Evolutionary conservation across 495 filamentous ascomycete genomes (phyloP).

Genomic region (Aspergillus baeticus): DNA sequence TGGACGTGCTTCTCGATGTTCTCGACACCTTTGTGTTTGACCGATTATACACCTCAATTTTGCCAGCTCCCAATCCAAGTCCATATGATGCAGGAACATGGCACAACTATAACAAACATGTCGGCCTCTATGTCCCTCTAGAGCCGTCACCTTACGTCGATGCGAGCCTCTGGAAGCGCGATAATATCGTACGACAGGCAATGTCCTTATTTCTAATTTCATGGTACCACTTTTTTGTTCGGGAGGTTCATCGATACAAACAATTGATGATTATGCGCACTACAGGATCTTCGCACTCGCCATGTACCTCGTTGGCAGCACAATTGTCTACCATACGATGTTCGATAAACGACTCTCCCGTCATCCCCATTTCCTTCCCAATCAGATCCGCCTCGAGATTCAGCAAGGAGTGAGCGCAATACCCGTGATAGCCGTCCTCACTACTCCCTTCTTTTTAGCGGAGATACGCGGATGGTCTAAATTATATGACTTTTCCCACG

Average conservation of each 20-base stretch:
- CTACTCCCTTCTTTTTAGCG: constrained; percentile 72
- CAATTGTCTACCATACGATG: constrained; percentile 78
- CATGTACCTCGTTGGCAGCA: constrained; percentile 74
- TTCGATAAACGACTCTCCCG: constrained; percentile 84
- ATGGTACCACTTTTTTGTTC: constrained; percentile 49
- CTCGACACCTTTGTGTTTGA: constrained; percentile 76
- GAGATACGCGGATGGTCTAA: constrained; percentile 83
- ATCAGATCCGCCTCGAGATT: constrained; percentile 86
- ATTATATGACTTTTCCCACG: constrained; percentile 71
- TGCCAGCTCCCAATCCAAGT: constrained; percentile 42
- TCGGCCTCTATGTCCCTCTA: constrained; percentile 46
- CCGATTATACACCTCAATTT: constrained; percentile 62
- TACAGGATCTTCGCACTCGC: constrained; percentile 53
- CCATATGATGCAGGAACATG: not conserved
- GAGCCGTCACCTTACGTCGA: constrained; percentile 67
- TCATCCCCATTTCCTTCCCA: constrained; percentile 88
- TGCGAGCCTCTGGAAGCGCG: constrained; percentile 65
- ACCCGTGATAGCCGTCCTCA: constrained; percentile 77
- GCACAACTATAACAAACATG: constrained; percentile 12
- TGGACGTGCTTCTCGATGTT: constrained; percentile 83
- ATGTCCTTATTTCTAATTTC: constrained; percentile 69
- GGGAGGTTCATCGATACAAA: not conserved
- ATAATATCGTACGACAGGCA: constrained; percentile 68
- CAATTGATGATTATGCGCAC: not conserved
- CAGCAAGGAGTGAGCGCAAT: constrained; percentile 65